Evolutionary conservation across 208 protist species (phyloP).

Genomic region (Leishmania major): DNA sequence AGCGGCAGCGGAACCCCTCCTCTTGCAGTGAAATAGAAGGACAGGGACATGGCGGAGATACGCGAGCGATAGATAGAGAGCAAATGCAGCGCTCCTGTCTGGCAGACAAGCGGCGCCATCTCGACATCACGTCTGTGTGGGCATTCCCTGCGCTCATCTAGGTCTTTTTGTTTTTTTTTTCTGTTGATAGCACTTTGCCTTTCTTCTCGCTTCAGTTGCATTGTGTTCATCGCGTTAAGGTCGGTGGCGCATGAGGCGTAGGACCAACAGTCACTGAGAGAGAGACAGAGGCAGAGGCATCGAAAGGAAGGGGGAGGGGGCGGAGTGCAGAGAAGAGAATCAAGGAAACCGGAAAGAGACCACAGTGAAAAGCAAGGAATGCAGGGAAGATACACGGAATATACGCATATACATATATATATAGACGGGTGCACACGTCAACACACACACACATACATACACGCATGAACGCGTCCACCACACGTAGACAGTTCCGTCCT

Average conservation of each 20-base stretch:
- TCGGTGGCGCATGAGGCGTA: not conserved
- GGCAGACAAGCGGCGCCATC: not conserved
- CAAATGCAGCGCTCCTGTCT: not conserved
- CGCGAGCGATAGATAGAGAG: not conserved
- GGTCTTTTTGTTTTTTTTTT: too few species aligned
- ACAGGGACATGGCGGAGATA: not conserved
- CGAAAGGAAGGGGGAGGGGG: not conserved
- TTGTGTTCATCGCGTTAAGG: not conserved
- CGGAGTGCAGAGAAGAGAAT: not conserved
- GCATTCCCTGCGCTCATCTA: not conserved
- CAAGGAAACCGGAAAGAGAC: not conserved
- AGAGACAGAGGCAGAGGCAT: not conserved
- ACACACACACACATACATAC: not conserved
- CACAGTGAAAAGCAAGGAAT: not conserved
- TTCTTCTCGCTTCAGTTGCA: not conserved
- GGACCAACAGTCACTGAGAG: not conserved
- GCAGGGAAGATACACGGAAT: not conserved
- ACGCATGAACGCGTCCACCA: not conserved
- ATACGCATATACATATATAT: not conserved
- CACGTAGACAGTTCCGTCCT: not conserved
- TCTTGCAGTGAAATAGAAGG: not conserved
- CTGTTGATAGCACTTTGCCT: not conserved
- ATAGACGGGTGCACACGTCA: too few species aligned
- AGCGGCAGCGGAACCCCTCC: not conserved
- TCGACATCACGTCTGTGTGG: not conserved